Evolutionary conservation across 805 yeast genomes (phyloP), one percentile per base, ranked within the genome.

Genomic region (Danielia oregonensis): DNA sequence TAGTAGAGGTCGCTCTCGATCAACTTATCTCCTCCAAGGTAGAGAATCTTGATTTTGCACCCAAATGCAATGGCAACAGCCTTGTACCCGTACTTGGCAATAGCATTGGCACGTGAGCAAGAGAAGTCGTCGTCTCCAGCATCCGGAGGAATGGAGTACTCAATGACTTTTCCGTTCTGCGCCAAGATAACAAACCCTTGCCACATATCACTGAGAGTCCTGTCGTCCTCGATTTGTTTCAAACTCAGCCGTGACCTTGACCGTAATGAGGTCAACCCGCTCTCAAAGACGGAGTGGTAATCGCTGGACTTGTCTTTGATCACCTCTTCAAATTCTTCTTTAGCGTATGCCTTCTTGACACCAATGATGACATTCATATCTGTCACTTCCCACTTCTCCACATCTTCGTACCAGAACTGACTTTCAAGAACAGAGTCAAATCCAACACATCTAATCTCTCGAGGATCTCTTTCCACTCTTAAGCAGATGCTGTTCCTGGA

Each of bases 391-490:
- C 95, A 86, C 13, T 79, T 76, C 49, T 79, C 85, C n/a, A 84
- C 78, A 39, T 74, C 61, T 17, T 71, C 70, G 26, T 78, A 65
- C 78, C 86, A 80, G 55, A 78, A 76, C 38, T 76, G 82, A 32
- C 76, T 78, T 50, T 86, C 95, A 13, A 72, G 67, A 6, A 78
- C 86, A 1, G 82, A 76, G 35, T 79, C 86, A 54, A 87, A 84
- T 17, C 96, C 96, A 26, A 83, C 68, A 61, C 96, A 87, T 64
- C 96, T 76, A 24, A 86, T 85, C 60, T 87, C 96, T 49, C 95
- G 74, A 2, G 91, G 86, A 59, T 87, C 96, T 73, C 96, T 82
- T 59, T 87, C 96, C 25, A 85, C 94, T 58, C 96, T 76, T 36
- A 87, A 60, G 57, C 96, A 87, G 26, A 87, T 87, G 46, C 76